Conservation (phyloP, 192 early-diverging fungal species). For the Phlyctochytrium planicorne region DNA sequence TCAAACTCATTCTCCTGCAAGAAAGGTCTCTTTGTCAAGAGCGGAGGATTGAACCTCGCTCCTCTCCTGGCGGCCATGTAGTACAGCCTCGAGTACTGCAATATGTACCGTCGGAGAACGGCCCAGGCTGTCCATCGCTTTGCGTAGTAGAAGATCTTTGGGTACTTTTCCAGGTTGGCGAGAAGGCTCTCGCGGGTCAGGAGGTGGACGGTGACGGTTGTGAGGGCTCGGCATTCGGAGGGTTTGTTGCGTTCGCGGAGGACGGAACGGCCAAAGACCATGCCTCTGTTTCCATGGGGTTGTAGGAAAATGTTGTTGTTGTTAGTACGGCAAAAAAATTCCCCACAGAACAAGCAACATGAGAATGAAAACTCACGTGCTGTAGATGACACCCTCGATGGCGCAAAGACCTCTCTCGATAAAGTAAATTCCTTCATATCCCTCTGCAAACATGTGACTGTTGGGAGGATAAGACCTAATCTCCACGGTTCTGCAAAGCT, state of each 20-base stretch:
- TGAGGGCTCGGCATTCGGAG: slow-evolving; percentile 48
- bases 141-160: slow-evolving; percentile 52
- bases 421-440: slow-evolving; percentile 52
- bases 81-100: slow-evolving; percentile 46
- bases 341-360: too few relatives aligned
- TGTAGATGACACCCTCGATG: slow-evolving; percentile 50
- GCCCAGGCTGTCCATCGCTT: slow-evolving; percentile 56
- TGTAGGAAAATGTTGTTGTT: not conserved
- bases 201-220: slow-evolving; percentile 37
- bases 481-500: slow-evolving; percentile 47
- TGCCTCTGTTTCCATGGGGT: slow-evolving; percentile 20
- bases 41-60: slow-evolving; percentile 39
- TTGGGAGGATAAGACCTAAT: slow-evolving; percentile 39
- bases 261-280: slow-evolving; percentile 42
- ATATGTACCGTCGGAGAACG: slow-evolving; percentile 42
- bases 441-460: slow-evolving; percentile 44
- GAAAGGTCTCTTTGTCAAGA: slow-evolving; percentile 38
- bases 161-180: slow-evolving; percentile 34
- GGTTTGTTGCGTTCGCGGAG: slow-evolving; percentile 44
- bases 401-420: slow-evolving; percentile 45
- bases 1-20: slow-evolving; percentile 46
- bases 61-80: slow-evolving; percentile 48
- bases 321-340: not conserved
- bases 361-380: slow-evolving; percentile 30
- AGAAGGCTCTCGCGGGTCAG: slow-evolving; percentile 29